Evolutionary conservation across 306 rosid species (phyloP).

Genomic region (Trifolium dubium): DNA sequence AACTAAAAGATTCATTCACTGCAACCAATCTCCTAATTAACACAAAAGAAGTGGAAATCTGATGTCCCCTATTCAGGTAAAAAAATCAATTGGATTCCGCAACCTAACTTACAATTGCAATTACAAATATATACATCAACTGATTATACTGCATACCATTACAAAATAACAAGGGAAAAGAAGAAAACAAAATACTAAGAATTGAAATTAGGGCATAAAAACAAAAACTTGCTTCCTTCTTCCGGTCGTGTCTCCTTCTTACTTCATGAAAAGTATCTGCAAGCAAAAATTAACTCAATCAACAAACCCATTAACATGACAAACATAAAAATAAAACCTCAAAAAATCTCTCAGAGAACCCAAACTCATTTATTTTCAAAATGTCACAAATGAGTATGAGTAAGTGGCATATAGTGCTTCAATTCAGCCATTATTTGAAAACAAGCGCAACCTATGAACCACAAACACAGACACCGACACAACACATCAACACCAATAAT

Average conservation of each 20-base stretch:
- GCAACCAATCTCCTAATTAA: not conserved
- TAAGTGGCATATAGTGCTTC: not conserved
- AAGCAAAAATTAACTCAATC: slow-evolving; percentile 36
- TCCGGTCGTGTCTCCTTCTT: slow-evolving; percentile 67
- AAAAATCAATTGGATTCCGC: slow-evolving; percentile 17
- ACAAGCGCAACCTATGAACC: not conserved
- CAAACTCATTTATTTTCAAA: slow-evolving; percentile 21
- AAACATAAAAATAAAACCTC: not conserved
- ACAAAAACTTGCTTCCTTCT: slow-evolving; percentile 65
- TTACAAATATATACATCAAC: slow-evolving; percentile 10
- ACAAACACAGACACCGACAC: too few species aligned
- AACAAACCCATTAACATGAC: slow-evolving; percentile 16
- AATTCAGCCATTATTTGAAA: slow-evolving; percentile 22
- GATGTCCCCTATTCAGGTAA: not conserved
- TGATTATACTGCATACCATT: not conserved
- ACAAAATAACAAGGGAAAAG: not conserved
- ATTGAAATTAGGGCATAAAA: slow-evolving; percentile 7
- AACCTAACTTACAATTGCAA: slow-evolving; percentile 24
- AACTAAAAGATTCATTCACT: slow-evolving; percentile 26
- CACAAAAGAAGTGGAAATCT: not conserved
- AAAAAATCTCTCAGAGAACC: slow-evolving; percentile 3
- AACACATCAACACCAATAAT: too few species aligned
- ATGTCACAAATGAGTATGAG: slow-evolving; percentile 25
- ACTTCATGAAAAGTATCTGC: slow-evolving; percentile 93
- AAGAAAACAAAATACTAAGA: not conserved